Evolutionary conservation across 2,329 filamentous ascomycete species (phyloP).

Genomic region (Rhytidhysteron rufulum): DNA sequence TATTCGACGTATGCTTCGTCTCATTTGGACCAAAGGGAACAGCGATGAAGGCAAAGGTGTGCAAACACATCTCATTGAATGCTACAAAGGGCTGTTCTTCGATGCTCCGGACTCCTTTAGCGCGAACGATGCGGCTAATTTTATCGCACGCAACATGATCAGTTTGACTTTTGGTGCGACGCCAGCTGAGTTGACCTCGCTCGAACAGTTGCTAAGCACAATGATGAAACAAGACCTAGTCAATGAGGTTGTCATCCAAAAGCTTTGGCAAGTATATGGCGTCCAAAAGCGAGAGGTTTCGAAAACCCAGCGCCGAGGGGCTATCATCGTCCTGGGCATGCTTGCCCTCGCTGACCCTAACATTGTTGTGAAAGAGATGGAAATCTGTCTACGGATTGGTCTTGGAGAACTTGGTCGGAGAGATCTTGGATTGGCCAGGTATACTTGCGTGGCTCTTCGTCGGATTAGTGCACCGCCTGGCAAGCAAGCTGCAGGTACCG

Average conservation of each 20-base stretch:
- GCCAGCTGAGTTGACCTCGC: conserved; percentile 87
- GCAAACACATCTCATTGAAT: conserved; percentile 93
- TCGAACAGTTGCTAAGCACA: conserved; percentile 90
- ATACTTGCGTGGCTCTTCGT: conserved; percentile 87
- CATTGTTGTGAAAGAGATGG: conserved; percentile 91
- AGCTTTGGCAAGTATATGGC: conserved; percentile 96
- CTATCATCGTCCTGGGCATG: conserved; percentile 97
- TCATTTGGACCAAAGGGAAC: conserved; percentile 99
- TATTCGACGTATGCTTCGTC: conserved; percentile 88
- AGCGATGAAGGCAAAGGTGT: conserved; percentile 98
- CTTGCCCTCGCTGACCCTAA: conserved; percentile 87
- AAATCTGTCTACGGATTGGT: conserved; percentile 87
- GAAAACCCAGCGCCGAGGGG: conserved; percentile 79
- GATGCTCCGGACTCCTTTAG: conserved; percentile 87
- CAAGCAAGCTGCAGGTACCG: conserved; percentile 63
- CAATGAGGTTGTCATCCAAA: conserved; percentile 78
- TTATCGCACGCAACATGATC: conserved; percentile 97
- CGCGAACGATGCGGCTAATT: conserved; percentile 87
- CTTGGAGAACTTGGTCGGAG: conserved; percentile 74
- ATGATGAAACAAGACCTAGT: conserved; percentile 96
- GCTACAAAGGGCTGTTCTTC: conserved; percentile 93
- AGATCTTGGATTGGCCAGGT: conserved; percentile 88
- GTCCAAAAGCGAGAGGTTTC: conserved; percentile 88
- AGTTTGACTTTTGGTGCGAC: conserved; percentile 95
- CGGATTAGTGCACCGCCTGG: conserved; percentile 72